Conservation (phyloP, 164 flowering plant species). For the Cinnamomum chago region DNA sequence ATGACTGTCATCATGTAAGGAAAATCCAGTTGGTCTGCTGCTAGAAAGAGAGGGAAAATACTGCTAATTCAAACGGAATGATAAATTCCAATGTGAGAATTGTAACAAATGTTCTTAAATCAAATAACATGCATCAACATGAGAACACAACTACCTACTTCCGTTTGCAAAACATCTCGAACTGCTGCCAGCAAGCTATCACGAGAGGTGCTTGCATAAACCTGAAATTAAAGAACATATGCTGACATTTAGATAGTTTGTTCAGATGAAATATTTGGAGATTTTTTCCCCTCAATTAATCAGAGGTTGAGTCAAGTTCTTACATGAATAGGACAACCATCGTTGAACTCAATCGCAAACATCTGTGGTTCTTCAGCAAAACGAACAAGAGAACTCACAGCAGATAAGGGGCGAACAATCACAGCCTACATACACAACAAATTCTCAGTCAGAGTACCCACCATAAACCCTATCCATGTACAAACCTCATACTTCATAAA, state of each 20-base stretch:
- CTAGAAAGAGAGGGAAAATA: neutral
- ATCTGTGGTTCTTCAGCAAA: slow-evolving; percentile 98
- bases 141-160: slow-evolving; percentile 69
- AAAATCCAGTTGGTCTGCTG: neutral
- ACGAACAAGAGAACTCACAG: slow-evolving; percentile 89
- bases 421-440: slow-evolving; percentile 72
- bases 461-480: neutral
- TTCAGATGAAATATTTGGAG: neutral
- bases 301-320: slow-evolving; percentile 23
- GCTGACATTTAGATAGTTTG: slow-evolving; percentile 17
- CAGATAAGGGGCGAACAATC: slow-evolving; percentile 83
- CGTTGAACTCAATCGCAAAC: slow-evolving; percentile 96
- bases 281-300: neutral
- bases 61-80: neutral
- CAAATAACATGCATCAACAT: slow-evolving; percentile 15
- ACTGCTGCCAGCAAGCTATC: slow-evolving; percentile 96
- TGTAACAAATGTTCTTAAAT: neutral
- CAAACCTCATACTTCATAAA: too few relatives aligned
- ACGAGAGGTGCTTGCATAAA: slow-evolving; percentile 94
- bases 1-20: neutral
- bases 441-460: slow-evolving; percentile 15
- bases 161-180: slow-evolving; percentile 87
- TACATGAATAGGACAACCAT: slow-evolving; percentile 96
- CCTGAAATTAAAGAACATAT: slow-evolving; percentile 39
- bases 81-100: neutral